Evolutionary conservation across 495 filamentous ascomycete species (phyloP).

Genomic region (Durotheca rogersii): DNA sequence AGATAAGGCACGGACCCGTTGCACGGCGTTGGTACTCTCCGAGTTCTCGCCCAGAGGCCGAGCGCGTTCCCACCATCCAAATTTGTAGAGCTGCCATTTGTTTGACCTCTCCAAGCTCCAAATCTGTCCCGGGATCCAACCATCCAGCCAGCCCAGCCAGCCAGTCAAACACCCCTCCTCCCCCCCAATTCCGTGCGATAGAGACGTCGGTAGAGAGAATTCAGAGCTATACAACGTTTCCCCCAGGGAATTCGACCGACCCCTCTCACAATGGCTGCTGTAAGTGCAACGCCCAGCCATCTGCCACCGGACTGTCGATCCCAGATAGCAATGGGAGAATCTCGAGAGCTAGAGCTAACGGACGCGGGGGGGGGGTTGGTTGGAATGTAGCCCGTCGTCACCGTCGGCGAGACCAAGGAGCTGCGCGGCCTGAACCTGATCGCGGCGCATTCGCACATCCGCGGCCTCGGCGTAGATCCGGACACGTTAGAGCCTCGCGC

Average conservation of each 20-base stretch:
- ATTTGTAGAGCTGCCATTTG: background rate
- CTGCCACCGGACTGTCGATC: constrained; percentile 9
- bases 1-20: too few species aligned
- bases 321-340: too few species aligned
- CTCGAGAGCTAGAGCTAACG: too few species aligned
- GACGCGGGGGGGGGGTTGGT: too few species aligned
- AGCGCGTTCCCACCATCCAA: background rate
- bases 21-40: too few species aligned
- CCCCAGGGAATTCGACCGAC: constrained; percentile 3
- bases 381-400: constrained; percentile 72
- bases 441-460: constrained; percentile 96
- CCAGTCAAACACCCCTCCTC: too few species aligned
- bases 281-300: constrained; percentile 11
- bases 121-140: background rate
- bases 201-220: background rate
- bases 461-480: constrained; percentile 87
- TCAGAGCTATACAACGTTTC: constrained; percentile 5
- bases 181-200: constrained; percentile 6
- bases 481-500: constrained; percentile 85
- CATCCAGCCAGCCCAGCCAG: too few species aligned
- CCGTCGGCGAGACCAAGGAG: constrained; percentile 91
- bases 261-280: constrained; percentile 24
- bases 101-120: background rate
- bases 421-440: constrained; percentile 93
- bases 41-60: background rate